Evolutionary conservation across 2,329 filamentous ascomycete genomes (phyloP).

Genomic region (Fusarium floridanum): DNA sequence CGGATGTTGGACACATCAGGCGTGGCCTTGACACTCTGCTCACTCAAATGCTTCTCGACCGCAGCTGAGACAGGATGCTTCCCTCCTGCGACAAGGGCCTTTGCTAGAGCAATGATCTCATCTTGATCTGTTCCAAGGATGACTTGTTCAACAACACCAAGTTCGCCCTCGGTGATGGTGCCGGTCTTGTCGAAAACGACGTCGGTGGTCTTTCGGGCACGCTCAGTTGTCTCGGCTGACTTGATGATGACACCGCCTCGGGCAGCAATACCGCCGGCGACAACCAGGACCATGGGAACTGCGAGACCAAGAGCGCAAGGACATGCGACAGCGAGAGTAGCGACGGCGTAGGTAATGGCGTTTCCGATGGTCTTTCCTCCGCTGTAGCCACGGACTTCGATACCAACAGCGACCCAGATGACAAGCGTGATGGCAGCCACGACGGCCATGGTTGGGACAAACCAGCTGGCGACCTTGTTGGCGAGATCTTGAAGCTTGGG

Average conservation of each 20-base stretch:
- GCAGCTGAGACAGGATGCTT: conserved; percentile 64
- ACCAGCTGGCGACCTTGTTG: conserved; percentile 68
- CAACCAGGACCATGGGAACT: neutral
- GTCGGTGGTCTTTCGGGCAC: conserved; percentile 1
- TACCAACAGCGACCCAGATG: conserved; percentile 10
- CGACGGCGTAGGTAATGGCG: neutral
- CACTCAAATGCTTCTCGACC: conserved; percentile 52
- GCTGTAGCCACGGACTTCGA: neutral
- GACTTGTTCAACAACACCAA: conserved; percentile 46
- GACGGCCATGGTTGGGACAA: conserved; percentile 67
- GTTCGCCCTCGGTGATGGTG: conserved; percentile 65
- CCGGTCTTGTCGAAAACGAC: conserved; percentile 75
- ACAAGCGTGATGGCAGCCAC: conserved; percentile 64
- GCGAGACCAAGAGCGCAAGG: neutral
- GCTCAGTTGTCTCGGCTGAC: neutral
- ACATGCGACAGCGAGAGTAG: neutral
- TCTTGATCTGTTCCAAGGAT: conserved; percentile 23
- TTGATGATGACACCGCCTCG: neutral
- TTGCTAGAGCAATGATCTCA: conserved; percentile 43
- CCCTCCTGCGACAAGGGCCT: conserved; percentile 53
- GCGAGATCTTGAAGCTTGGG: conserved; percentile 70
- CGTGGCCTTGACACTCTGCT: conserved; percentile 14
- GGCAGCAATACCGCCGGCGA: neutral
- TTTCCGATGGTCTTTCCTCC: neutral
- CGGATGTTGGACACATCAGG: conserved; percentile 42